Evolutionary conservation across 345 rosid genomes (phyloP).

Genomic region (Eucalyptus pumila): DNA sequence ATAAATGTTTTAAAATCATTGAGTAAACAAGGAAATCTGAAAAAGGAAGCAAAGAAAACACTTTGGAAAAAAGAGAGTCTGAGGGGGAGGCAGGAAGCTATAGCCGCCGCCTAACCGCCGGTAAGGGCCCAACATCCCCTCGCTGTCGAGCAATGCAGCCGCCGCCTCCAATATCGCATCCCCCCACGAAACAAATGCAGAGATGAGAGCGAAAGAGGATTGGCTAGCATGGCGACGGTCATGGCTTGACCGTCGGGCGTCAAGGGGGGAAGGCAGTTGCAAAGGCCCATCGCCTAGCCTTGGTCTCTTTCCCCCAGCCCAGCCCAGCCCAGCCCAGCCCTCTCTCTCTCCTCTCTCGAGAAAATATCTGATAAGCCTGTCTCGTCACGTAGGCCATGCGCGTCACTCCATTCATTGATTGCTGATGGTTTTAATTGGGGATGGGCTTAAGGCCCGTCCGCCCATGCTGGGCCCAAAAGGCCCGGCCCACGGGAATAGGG

Average conservation of each 20-base stretch:
- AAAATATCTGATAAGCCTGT: not conserved
- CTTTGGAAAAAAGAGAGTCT: not conserved
- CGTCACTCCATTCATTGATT: too few relatives aligned
- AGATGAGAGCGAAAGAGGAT: not conserved
- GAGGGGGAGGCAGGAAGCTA: not conserved
- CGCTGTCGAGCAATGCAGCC: not conserved
- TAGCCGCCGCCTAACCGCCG: accelerated
- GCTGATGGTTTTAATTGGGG: too few relatives aligned
- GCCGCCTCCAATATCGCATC: not conserved
- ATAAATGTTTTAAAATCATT: not conserved
- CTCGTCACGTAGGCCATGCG: not conserved
- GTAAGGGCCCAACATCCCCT: accelerated
- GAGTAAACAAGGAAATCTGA: not conserved
- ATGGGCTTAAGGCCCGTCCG: too few relatives aligned
- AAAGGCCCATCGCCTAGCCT: not conserved
- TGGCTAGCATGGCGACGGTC: not conserved
- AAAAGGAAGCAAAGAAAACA: not conserved
- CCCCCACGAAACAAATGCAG: not conserved
- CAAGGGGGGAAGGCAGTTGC: not conserved
- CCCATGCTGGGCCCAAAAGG: too few relatives aligned
- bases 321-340: not conserved
- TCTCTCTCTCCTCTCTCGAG: not conserved
- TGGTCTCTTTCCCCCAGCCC: not conserved
- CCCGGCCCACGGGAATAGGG: too few relatives aligned
- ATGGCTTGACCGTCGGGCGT: not conserved